These are phyloP conservation scores for Colletotrichum lentis DNA, from an alignment of 2,329 filamentous ascomycete species.

Conservation along the genomic window DNA sequence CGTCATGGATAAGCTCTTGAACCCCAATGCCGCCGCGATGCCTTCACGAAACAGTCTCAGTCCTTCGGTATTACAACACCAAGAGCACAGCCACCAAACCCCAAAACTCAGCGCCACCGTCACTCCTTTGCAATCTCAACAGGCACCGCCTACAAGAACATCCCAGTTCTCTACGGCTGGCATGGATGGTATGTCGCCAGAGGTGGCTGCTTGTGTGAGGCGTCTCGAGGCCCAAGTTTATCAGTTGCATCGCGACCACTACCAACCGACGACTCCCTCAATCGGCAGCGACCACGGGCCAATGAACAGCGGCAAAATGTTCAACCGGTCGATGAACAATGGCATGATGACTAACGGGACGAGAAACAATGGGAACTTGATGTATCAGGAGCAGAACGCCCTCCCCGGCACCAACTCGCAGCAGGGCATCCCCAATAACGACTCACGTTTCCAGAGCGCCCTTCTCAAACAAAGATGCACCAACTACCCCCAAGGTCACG, in stretches of 20 bases:
- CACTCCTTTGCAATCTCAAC: neutral
- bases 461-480: neutral
- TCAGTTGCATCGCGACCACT: neutral
- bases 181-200: neutral
- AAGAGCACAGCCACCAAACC: fast-evolving
- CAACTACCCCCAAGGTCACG: neutral
- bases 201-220: neutral
- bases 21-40: neutral
- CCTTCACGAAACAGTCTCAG: neutral
- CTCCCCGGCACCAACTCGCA: neutral
- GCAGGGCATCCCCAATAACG: neutral
- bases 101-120: neutral
- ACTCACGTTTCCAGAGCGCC: neutral
- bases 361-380: neutral
- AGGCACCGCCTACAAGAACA: neutral
- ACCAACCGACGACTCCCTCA: neutral
- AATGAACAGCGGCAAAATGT: neutral
- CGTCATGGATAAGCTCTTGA: neutral
- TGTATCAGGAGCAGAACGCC: neutral
- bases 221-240: neutral
- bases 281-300: neutral
- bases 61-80: neutral
- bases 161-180: neutral
- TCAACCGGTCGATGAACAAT: neutral
- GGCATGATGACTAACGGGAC: neutral